phyloP scores from a whole-genome alignment of 2,329 filamentous ascomycete species.

The Talaromyces islandicus region DNA sequence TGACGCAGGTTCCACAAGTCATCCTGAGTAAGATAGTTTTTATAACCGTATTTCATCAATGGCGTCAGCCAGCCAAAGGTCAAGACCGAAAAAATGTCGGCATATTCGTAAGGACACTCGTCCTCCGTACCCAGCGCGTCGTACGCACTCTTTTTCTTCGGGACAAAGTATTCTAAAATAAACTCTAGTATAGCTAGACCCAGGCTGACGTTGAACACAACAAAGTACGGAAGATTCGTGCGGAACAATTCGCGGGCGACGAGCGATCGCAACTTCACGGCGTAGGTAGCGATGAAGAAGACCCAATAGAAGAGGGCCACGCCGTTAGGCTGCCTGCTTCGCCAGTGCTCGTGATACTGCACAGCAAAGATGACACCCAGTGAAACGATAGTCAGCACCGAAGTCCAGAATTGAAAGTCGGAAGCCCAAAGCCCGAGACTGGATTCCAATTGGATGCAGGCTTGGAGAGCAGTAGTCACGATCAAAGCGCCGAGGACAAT shows the following conservation, averaged over 20 bases:
- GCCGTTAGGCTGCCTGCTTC: slow-evolving; percentile 77
- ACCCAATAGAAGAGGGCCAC: slow-evolving; percentile 92
- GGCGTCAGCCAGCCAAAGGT: slow-evolving; percentile 99
- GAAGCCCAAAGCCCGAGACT: slow-evolving; percentile 65
- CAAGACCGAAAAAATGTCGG: slow-evolving; percentile 84
- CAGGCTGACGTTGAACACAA: slow-evolving; percentile 66
- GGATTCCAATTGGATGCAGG: slow-evolving; percentile 66
- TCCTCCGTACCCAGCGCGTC: slow-evolving; percentile 60
- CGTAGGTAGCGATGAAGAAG: slow-evolving; percentile 70
- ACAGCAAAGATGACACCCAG: slow-evolving; percentile 68
- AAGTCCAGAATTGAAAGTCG: slow-evolving; percentile 84
- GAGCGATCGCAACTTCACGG: slow-evolving; percentile 79
- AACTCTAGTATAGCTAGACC: slow-evolving; percentile 68
- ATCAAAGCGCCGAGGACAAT: slow-evolving; percentile 62
- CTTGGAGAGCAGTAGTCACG: slow-evolving; percentile 63
- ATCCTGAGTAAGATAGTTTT: slow-evolving; percentile 83
- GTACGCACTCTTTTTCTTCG: slow-evolving; percentile 67
- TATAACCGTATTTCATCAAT: slow-evolving; percentile 92
- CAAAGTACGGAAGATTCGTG: slow-evolving; percentile 66
- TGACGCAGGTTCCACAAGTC: slow-evolving; percentile 89
- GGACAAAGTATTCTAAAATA: slow-evolving; percentile 75
- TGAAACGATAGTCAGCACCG: slow-evolving; percentile 64
- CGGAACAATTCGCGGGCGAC: slow-evolving; percentile 69
- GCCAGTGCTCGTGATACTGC: slow-evolving; percentile 81
- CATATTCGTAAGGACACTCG: slow-evolving; percentile 75